Evolutionary conservation across 2,329 filamentous ascomycete genomes (phyloP), one percentile per base, ranked within the genome.

Genomic region (Thelonectria olida): DNA sequence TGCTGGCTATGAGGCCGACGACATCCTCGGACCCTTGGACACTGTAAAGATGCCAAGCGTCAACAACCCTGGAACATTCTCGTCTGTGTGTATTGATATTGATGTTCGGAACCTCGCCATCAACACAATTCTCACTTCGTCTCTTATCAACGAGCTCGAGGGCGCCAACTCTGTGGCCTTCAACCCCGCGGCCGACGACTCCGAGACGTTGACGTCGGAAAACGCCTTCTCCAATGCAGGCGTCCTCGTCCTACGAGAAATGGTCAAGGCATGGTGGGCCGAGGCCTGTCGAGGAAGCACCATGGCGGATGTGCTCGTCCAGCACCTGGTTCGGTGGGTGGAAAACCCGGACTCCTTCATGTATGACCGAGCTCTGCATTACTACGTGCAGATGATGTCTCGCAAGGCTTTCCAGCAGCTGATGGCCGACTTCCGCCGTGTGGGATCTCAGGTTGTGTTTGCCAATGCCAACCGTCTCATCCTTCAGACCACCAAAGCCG

Each of bases 301-400:
- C 39, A 97, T 99, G 93, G 96, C 96, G 1, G 96, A 99, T 78
- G 89, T 98, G 55, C 93, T 99, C 84, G 96, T 99, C 1, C 94
- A 97, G 73, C 95, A 99, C 77, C 85, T 99, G 5, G 93, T 99
- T 19, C 91, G 96, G 65, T 99, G 96, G 96, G 93, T 98, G 2
- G 93, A 97, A 75, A 96, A 90, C 64, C 92, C 95, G 0, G 91
- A 92, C 49, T 97, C 94, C 0, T 97, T 95, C 79, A 89, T 99
- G 58, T 99, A 98, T 74, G 96, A 99, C 78, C 89, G 92, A 5
- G 93, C 94, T 6, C 79, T 99, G 65, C 93, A 98, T 74, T 96
- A 97, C 81, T 98, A 99, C 73, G 94, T 99, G 55, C 95, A 97
- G 76, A 96, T 97, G 88, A 96, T 99, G 91, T 97, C 93, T 31